Evolutionary conservation across 2,329 filamentous ascomycete species (phyloP).

Genomic region (Fusarium sp.): DNA sequence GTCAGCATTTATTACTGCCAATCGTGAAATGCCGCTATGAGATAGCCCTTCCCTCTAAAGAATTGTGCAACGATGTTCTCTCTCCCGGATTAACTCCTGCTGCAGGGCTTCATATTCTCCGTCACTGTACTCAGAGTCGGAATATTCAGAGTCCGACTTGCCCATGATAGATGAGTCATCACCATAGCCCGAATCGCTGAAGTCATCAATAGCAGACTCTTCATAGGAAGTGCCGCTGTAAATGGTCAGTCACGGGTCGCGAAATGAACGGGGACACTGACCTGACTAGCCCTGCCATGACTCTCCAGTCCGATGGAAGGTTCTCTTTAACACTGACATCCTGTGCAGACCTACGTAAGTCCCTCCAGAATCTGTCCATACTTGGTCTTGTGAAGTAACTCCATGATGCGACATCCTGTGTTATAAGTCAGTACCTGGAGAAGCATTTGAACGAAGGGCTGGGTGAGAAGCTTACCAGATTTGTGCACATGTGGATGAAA

Average conservation of each 20-base stretch:
- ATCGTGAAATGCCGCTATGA: too few relatives aligned
- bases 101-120: background rate
- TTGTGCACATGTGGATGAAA: background rate
- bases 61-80: background rate
- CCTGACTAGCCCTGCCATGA: background rate
- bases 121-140: background rate
- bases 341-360: background rate
- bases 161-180: background rate
- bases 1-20: background rate
- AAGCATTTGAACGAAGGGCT: rapidly evolving
- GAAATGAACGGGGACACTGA: background rate
- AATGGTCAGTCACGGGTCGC: too few relatives aligned
- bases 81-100: background rate
- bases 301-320: background rate
- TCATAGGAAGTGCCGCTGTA: background rate
- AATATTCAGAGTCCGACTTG: background rate
- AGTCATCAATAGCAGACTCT: background rate
- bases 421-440: rapidly evolving
- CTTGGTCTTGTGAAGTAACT: background rate
- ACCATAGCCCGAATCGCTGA: background rate
- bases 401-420: background rate
- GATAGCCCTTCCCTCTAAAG: background rate
- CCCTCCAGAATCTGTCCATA: background rate
- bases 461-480: background rate
- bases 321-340: background rate